These are phyloP conservation scores for Telfairia occidentalis DNA, from an alignment of 331 rosid genomes.

Conservation along the genomic window DNA sequence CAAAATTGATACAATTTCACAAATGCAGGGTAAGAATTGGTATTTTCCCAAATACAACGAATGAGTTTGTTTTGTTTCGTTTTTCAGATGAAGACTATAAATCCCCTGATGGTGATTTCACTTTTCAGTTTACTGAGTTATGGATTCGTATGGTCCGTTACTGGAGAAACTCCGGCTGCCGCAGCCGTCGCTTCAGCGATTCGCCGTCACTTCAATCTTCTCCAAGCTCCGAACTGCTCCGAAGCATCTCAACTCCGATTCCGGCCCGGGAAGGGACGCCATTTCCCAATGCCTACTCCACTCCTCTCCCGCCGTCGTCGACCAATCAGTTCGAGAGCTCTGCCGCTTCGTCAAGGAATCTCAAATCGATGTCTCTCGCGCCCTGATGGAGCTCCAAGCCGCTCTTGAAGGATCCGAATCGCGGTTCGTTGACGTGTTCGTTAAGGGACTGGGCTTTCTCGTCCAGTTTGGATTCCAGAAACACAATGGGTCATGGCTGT, in stretches of 20 bases:
- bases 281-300: conserved; percentile 58
- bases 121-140: background rate
- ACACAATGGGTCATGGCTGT: conserved; percentile 33
- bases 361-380: conserved; percentile 30
- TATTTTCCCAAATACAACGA: too few relatives aligned
- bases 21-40: too few relatives aligned
- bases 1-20: too few relatives aligned
- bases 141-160: conserved; percentile 53
- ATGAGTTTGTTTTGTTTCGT: too few relatives aligned
- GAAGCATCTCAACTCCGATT: conserved; percentile 40
- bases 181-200: conserved; percentile 77
- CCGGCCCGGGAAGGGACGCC: conserved; percentile 66
- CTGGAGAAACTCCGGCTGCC: conserved; percentile 65
- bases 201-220: conserved; percentile 66
- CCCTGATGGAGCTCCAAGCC: conserved; percentile 65
- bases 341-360: conserved; percentile 63
- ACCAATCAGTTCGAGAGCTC: conserved; percentile 72
- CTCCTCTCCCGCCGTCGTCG: conserved; percentile 57
- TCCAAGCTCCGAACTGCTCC: conserved; percentile 76
- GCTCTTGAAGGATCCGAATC: conserved; percentile 60
- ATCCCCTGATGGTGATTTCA: background rate
- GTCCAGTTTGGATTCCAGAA: conserved; percentile 51
- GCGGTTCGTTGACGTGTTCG: conserved; percentile 43
- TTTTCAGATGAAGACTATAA: too few relatives aligned
- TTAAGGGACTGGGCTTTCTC: conserved; percentile 66